Evolutionary conservation across 805 yeast species (phyloP), one percentile per base, ranked within the genome.

Genomic region (Pichia phayaonensis): DNA sequence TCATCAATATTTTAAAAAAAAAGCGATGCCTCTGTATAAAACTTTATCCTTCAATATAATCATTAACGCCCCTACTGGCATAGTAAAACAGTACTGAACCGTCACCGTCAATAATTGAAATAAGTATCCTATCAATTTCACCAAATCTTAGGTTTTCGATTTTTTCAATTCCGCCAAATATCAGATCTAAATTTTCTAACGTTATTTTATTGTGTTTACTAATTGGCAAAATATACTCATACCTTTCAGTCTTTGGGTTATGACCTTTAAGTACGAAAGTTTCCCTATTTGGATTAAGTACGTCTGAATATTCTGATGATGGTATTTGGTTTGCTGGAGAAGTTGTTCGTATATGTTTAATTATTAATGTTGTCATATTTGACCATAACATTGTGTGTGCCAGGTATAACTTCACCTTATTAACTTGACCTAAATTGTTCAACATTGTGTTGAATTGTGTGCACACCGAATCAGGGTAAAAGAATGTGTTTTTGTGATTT

Each of bases 41-140:
- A 20, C 20, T 34, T 31, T 13, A 38, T 36, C 24, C 29, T 24
- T 29, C 24, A 39, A 20, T 36, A 40, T 43, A 36, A 31, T 38
- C 79, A 34, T 73, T 79, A 11, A 84, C 65, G 4, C 90, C 90
- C 57, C 79, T 80, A 61, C 83, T 79, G 18, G 82, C 71, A 61
- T 78, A 77, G 62, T 85, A 84, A 57, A 80, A 85, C n/a, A 83
- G 83, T 20, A 83, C 72, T 0, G 90, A 81, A 2, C 88, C 83
- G 61, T 85, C 94, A 49, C 75, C 75, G 56, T 77, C 81, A 2
- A 77, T 73, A 8, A 84, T 68, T 0, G 79, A 90, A 29, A 80
- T 54, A 0, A 82, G 67, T 3, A 85, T 54, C 50, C 81, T 66
- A 42, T 64, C 65, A 0, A 80, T 78, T 8, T 16, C 16, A 13